Percentiles rank a stretch among this genome's conserved stretches.
Evolutionary conservation across 495 filamentous ascomycete species (phyloP).

Genomic region (Penicillium waksmanii): DNA sequence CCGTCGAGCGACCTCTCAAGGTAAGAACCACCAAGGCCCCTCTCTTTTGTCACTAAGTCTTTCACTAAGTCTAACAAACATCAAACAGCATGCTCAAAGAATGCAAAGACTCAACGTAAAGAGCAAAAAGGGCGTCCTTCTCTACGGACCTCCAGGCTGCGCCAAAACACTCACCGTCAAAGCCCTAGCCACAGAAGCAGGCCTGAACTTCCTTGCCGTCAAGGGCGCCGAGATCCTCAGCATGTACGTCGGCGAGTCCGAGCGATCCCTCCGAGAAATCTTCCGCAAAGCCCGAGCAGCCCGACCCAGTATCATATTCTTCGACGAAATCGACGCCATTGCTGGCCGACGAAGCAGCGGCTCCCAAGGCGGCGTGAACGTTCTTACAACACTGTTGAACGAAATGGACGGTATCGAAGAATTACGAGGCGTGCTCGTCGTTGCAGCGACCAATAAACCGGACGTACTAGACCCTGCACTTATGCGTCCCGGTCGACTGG

Average conservation of each 20-base stretch:
- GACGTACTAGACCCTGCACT: slow-evolving; percentile 84
- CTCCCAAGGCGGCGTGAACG: slow-evolving; percentile 66
- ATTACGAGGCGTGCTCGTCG: slow-evolving; percentile 79
- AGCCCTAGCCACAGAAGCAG: slow-evolving; percentile 88
- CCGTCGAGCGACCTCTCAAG: slow-evolving; percentile 68
- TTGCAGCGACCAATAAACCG: slow-evolving; percentile 95
- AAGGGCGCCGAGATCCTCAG: slow-evolving; percentile 95
- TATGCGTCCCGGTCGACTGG: slow-evolving; percentile 85
- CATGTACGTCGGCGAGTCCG: slow-evolving; percentile 98
- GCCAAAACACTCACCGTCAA: slow-evolving; percentile 95
- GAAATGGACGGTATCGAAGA: slow-evolving; percentile 97
- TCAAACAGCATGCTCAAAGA: slow-evolving; percentile 57
- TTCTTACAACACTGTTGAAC: slow-evolving; percentile 87
- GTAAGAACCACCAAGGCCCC: slow-evolving; percentile 37
- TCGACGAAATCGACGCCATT: slow-evolving; percentile 97
- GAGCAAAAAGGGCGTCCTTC: slow-evolving; percentile 79
- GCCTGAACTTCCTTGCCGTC: slow-evolving; percentile 92
- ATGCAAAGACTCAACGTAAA: slow-evolving; percentile 63
- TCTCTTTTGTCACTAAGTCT: neutral
- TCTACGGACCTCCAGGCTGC: slow-evolving; percentile 95
- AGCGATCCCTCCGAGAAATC: slow-evolving; percentile 83
- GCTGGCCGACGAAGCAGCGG: slow-evolving; percentile 68
- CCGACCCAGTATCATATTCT: slow-evolving; percentile 93
- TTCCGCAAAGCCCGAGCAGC: slow-evolving; percentile 87
- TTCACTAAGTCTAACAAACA: slow-evolving; percentile 12